Conservation (phyloP, 148 eudicot genomes). For the Rhododendron vialii region DNA sequence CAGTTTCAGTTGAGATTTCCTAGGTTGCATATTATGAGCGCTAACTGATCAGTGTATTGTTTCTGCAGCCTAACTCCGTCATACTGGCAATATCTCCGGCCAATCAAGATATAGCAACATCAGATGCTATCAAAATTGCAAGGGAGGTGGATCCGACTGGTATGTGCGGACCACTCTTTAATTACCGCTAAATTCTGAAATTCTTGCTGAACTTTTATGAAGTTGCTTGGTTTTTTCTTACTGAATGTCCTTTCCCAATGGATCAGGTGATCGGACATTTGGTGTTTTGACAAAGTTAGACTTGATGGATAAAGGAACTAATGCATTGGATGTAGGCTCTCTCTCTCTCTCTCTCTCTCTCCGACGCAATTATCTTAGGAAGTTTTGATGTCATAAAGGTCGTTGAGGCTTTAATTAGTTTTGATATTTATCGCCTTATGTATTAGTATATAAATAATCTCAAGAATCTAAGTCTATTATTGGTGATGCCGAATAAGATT, state of each 20-base stretch:
- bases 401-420: neutral
- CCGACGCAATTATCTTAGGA: neutral
- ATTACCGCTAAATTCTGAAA: neutral
- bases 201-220: neutral
- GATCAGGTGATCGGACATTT: slow-evolving; percentile 86
- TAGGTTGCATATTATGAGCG: neutral
- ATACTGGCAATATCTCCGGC: slow-evolving; percentile 86
- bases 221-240: neutral
- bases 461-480: neutral
- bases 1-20: neutral
- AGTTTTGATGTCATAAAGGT: slow-evolving; percentile 1
- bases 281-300: slow-evolving; percentile 94
- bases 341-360: neutral
- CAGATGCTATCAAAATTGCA: slow-evolving; percentile 77
- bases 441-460: neutral
- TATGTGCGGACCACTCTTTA: slow-evolving; percentile 13
- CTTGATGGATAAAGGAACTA: slow-evolving; percentile 98
- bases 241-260: slow-evolving; percentile 1
- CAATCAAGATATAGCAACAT: slow-evolving; percentile 85
- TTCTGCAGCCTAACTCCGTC: slow-evolving; percentile 61
- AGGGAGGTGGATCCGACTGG: slow-evolving; percentile 76
- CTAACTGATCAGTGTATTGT: neutral
- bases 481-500: neutral
- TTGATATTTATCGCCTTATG: neutral
- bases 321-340: slow-evolving; percentile 79